These are phyloP conservation scores for Pharus latifolius DNA, from an alignment of 176 grass and related monocot species.

Conservation along the genomic window DNA sequence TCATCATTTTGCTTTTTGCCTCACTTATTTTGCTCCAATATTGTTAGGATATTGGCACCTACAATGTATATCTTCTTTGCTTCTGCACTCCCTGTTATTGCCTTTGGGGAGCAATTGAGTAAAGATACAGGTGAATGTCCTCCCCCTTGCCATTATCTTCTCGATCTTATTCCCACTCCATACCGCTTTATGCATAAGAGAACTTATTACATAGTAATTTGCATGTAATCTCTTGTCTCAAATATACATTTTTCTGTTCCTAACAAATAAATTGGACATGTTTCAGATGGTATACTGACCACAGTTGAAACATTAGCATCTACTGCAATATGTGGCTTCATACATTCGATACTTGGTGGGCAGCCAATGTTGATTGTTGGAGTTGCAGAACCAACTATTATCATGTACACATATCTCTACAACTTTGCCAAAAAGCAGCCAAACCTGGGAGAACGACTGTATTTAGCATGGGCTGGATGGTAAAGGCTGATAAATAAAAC, in stretches of 20 bases:
- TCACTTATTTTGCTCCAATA: constrained; percentile 19
- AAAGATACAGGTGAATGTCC: constrained; percentile 41
- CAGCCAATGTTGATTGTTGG: constrained; percentile 87
- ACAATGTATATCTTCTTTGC: constrained; percentile 94
- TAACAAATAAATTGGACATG: not conserved
- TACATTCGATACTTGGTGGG: constrained; percentile 81
- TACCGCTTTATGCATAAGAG: too few species aligned
- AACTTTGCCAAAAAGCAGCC: constrained; percentile 56
- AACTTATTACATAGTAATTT: too few species aligned
- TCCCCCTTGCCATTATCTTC: not conserved
- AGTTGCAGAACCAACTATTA: constrained; percentile 87
- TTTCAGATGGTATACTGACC: constrained; percentile 59
- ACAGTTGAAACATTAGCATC: constrained; percentile 86
- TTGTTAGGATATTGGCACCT: constrained; percentile 75
- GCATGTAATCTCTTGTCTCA: too few species aligned
- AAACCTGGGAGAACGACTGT: constrained; percentile 47
- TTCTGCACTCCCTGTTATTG: constrained; percentile 82
- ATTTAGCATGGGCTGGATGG: constrained; percentile 96
- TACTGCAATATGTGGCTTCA: constrained; percentile 82
- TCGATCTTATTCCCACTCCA: too few species aligned
- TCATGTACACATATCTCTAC: constrained; percentile 95
- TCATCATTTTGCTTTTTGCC: not conserved
- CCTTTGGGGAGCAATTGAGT: constrained; percentile 82
- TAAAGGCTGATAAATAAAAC: constrained; percentile 16
- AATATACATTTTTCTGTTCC: too few species aligned